Base-by-base conservation (phyloP, 2,329 filamentous ascomycete genomes). In the Orbilia oligospora region DNA sequence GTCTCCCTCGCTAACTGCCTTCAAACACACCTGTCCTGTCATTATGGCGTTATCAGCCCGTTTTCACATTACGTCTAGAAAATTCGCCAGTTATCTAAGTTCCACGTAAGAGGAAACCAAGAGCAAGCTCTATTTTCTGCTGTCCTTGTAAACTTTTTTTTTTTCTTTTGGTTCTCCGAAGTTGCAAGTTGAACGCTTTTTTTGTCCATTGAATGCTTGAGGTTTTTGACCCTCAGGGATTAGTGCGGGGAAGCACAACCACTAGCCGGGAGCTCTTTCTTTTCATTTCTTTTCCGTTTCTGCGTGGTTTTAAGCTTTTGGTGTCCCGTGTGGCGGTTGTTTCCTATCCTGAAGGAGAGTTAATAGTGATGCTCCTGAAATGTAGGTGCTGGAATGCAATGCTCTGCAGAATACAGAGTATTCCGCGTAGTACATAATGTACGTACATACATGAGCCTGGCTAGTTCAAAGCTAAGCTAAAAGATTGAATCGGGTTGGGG, bases 21-120 rank as follows among this genome's bases (percentile, higher is more conserved):
- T 53, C 20, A 24, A 49, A 44, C 64, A 46, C n/a, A 33, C 9
- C 56, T 36, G 44, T 64, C 71, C 61, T 75, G 64, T 65, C 53
- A 64, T 63, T 66, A 75, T 75, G 63, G 71, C 71, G 71, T 69
- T 75, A 75, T 75, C 71, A 20, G 65, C 36, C 38, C 22, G 44
- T 56, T 69, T 68, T 75, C 48, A 69, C 41, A 75, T 75, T 75
- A 75, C 71, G 71, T 75, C 71, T 68, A 69, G 71, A 75, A 75
- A 75, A 68, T 73, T 73, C 70, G 70, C 51, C 61, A 67, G 61
- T 67, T 73, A 73, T 73, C 70, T 73, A 72, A 56, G 30, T 44
- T 72, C 56, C 48, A 65, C 51, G 70, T 73, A 66, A 73, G 9
- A 38, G 33, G 61, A 51, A 61, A 41, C 10, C 55, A 41, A 24